phyloP scores from a whole-genome alignment of 257 asterid genomes.

The Solanum lycopersicoides region DNA sequence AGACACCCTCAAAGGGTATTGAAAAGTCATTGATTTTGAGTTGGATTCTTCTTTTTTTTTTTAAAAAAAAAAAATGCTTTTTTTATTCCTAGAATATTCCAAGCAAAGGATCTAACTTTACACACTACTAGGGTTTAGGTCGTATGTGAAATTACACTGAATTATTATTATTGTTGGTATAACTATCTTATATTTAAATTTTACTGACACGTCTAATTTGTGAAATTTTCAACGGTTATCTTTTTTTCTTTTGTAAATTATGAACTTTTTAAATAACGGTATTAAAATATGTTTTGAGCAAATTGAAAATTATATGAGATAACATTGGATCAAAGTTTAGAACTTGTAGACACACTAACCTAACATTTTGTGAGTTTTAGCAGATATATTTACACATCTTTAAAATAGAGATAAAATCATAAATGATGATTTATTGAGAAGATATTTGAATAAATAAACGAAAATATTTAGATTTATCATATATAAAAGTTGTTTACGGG shows the following conservation, averaged over 20 bases:
- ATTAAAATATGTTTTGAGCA: neutral
- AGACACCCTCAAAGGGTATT: neutral
- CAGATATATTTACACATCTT: rapidly evolving
- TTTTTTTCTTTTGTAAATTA: neutral
- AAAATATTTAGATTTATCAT: neutral
- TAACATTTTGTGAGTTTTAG: rapidly evolving
- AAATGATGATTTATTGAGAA: neutral
- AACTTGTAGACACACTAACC: neutral
- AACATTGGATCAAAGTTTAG: neutral
- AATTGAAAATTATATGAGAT: neutral
- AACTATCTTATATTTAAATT: neutral
- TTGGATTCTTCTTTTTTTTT: neutral
- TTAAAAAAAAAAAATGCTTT: neutral
- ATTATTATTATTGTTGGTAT: neutral
- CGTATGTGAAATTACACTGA: neutral
- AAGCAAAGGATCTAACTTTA: neutral
- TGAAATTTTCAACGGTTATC: neutral
- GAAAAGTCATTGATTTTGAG: neutral
- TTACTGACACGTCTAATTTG: neutral
- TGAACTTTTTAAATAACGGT: neutral
- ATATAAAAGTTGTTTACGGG: rapidly evolving
- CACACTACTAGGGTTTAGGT: neutral
- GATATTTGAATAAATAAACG: neutral
- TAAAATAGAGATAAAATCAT: neutral
- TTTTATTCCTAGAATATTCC: neutral